Conservation (phyloP, 108 stramenopile genomes). For the Fragilaria radians region DNA sequence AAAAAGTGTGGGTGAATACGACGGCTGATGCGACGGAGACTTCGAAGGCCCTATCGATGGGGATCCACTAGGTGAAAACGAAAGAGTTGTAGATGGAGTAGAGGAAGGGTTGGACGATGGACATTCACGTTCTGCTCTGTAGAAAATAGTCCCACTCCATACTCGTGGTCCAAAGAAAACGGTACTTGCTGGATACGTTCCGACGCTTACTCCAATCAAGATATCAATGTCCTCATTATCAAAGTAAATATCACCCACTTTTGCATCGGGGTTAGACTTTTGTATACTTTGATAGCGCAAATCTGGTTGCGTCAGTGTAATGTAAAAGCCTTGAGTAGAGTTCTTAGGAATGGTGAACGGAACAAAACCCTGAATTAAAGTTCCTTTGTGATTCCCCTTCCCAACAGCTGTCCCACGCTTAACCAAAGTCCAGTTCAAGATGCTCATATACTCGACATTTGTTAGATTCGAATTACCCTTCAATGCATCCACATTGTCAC, state of each 20-base stretch:
- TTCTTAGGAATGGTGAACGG: neutral
- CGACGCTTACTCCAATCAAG: neutral
- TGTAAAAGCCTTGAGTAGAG: neutral
- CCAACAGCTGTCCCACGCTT: conserved; percentile 5
- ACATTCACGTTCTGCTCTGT: conserved; percentile 2
- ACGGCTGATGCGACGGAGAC: too few species aligned
- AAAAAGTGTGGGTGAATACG: too few species aligned
- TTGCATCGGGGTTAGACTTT: neutral
- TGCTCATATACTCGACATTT: neutral
- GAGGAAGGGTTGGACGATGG: neutral
- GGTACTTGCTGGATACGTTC: neutral
- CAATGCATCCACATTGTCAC: neutral
- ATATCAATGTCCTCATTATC: conserved; percentile 5
- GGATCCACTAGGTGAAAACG: too few species aligned
- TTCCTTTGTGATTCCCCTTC: neutral
- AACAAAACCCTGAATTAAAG: neutral
- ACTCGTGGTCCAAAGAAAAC: conserved; percentile 6
- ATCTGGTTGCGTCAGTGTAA: conserved; percentile 4
- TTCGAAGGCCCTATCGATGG: too few species aligned
- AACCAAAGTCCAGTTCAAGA: conserved; percentile 1
- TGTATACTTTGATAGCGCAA: conserved; percentile 4
- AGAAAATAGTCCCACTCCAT: conserved; percentile 7
- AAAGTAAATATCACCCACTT: neutral
- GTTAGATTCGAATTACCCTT: neutral
- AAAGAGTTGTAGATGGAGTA: too few species aligned